These are phyloP conservation scores for Haberlea rhodopensis DNA, from an alignment of 257 asterid genomes.

Conservation along the genomic window DNA sequence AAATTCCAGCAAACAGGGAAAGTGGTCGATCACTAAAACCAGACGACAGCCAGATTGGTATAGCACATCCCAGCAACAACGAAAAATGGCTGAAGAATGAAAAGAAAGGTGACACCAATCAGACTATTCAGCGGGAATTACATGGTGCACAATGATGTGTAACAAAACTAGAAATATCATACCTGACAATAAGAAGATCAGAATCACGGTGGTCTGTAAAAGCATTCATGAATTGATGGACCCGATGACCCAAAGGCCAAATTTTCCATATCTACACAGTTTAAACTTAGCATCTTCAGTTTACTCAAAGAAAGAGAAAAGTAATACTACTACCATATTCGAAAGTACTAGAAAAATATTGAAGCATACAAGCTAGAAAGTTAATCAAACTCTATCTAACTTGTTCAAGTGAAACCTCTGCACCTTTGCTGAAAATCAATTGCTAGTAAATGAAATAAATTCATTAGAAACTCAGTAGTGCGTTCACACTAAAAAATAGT, in stretches of 20 bases:
- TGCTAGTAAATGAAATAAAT: too few species aligned
- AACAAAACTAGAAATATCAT: conserved; percentile 20
- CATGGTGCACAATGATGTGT: conserved; percentile 13
- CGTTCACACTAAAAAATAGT: not conserved
- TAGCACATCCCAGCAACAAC: conserved; percentile 86
- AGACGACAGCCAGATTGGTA: conserved; percentile 92
- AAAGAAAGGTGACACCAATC: conserved; percentile 15
- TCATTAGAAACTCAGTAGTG: not conserved
- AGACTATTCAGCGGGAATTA: conserved; percentile 19
- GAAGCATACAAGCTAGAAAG: conserved; percentile 18
- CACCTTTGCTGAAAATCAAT: too few species aligned
- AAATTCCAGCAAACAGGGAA: conserved; percentile 95
- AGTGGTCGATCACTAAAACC: conserved; percentile 84
- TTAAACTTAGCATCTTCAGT: conserved; percentile 23
- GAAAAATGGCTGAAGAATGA: conserved; percentile 77
- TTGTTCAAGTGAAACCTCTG: not conserved
- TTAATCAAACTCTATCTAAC: not conserved
- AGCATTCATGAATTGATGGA: conserved; percentile 94
- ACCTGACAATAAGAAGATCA: conserved; percentile 95
- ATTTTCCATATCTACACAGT: conserved; percentile 78
- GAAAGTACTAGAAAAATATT: conserved; percentile 4
- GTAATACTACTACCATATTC: not conserved
- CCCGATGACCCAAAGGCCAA: conserved; percentile 86
- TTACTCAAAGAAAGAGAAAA: not conserved
- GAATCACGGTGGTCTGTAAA: conserved; percentile 99